Percentiles rank a stretch among this genome's conserved stretches.
Evolutionary conservation across 352 stramenopile species (phyloP).

Genomic region (Discostella stelligera): DNA sequence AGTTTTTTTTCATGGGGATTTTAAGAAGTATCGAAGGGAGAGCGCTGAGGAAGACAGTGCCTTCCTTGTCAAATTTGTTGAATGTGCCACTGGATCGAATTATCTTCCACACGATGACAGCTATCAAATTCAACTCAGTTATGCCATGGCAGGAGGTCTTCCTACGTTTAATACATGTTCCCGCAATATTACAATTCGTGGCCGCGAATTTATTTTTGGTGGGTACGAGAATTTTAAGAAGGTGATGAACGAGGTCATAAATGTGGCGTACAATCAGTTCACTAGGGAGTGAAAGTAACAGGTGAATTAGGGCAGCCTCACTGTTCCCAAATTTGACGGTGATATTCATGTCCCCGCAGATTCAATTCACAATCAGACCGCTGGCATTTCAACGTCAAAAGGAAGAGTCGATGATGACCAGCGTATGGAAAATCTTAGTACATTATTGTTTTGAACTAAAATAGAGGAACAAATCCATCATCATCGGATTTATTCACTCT

Average conservation of each 20-base stretch:
- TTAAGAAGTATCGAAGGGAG: constrained; percentile 9
- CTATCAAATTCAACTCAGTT: constrained; percentile 5
- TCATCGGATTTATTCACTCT: neutral
- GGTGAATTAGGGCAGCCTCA: no score
- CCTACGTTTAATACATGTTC: constrained; percentile 1
- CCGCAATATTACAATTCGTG: neutral
- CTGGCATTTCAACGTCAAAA: neutral
- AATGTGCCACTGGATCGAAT: constrained; percentile 15
- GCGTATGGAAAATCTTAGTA: neutral
- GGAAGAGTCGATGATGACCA: neutral
- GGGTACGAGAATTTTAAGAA: constrained; percentile 8
- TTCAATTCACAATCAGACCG: no score
- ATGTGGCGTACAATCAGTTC: constrained; percentile 8
- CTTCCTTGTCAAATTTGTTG: constrained; percentile 20
- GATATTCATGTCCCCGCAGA: no score
- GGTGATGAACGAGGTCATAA: constrained; percentile 13
- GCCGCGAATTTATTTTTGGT: neutral
- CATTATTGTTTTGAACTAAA: constrained; percentile 3
- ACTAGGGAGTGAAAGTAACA: constrained; percentile 3
- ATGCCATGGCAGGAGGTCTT: neutral
- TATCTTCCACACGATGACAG: constrained; percentile 13
- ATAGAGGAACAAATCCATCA: constrained; percentile 38
- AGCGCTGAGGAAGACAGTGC: constrained; percentile 6
- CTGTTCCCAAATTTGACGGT: no score
- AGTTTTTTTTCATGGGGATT: constrained; percentile 9